Evolutionary conservation across 2,329 filamentous ascomycete species (phyloP), one percentile per base, ranked within the genome.

Genomic region (Trichoderma citrinoviride): DNA sequence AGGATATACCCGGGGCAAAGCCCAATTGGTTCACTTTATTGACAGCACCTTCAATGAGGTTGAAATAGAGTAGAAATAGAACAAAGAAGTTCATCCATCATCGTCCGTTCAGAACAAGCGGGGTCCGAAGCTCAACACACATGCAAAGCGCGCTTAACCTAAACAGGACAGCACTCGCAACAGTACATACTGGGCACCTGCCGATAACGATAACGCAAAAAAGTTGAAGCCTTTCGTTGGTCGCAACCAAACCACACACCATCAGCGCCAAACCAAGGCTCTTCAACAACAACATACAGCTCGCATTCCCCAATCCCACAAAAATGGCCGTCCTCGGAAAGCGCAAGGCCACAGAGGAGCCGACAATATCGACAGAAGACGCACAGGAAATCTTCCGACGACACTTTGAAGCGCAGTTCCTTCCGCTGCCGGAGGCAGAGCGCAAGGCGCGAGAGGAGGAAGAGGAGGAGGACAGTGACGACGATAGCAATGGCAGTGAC

Each of bases 321-420:
- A 15, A 2, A 53, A 84, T 83, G 82, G 71, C 78, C 40, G 74
- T 78, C 46, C 73, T 83, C 23, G 81, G 83, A 44, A 85, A 85
- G 71, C 80, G 83, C 66, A 85, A 84, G 69, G 73, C 76, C 27
- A 64, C 72, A 14, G 71, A 70, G 40, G 71, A 70, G 40, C 70
- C 73, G 4, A 65, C 71, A 2, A 61, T 75, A 25, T 77, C 74
- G 1, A 75, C 79, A 46, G 80, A 85, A 68, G 83, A 88, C 65
- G 83, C 90, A 14, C 87, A 91, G 70, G 91, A 89, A 64, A 84
- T 93, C 65, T 91, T 99, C 72, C 87, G 88, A 65, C 87, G 86
- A 70, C 90, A 94, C 74, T 98, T 98, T 74, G 95, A 97, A 78
- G 86, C 91, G 29, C 88, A 90, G 73, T 98, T 97, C 79, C 86